Conservation (phyloP, 2,329 filamentous ascomycete genomes). For the Aspergillus phoenicis region DNA sequence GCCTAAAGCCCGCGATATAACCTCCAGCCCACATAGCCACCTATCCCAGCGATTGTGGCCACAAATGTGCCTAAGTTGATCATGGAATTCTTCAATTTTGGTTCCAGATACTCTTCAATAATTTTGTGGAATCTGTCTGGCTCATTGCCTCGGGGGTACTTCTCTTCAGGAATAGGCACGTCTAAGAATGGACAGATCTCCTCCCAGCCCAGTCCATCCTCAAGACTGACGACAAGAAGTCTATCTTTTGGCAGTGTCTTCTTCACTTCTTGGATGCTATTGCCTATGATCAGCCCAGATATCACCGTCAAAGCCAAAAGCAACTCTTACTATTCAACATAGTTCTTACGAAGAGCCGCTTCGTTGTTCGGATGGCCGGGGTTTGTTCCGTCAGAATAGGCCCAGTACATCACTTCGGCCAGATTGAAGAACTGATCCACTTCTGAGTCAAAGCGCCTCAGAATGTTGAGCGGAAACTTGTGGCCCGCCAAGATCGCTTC, state of each 20-base stretch:
- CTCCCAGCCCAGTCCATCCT: slow-evolving; percentile 28
- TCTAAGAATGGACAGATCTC: slow-evolving; percentile 28
- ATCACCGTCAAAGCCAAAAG: background rate
- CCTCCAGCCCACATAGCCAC: slow-evolving; percentile 16
- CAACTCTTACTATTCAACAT: slow-evolving; percentile 26
- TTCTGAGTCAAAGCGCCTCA: slow-evolving; percentile 24
- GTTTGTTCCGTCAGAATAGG: slow-evolving; percentile 14
- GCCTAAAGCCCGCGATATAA: background rate
- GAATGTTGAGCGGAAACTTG: slow-evolving; percentile 23
- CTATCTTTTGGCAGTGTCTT: slow-evolving; percentile 24
- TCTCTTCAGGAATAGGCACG: slow-evolving; percentile 21
- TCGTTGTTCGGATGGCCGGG: slow-evolving; percentile 21
- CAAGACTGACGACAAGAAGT: slow-evolving; percentile 22
- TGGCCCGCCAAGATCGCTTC: slow-evolving; percentile 3
- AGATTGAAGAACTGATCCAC: slow-evolving; percentile 20
- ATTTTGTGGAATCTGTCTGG: slow-evolving; percentile 23
- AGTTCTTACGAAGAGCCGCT: slow-evolving; percentile 17
- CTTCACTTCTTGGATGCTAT: slow-evolving; percentile 25
- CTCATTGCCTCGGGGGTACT: slow-evolving; percentile 26
- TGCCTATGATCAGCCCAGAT: background rate
- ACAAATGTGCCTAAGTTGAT: slow-evolving; percentile 18
- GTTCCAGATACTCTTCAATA: slow-evolving; percentile 16
- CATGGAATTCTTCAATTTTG: slow-evolving; percentile 16
- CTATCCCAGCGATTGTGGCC: slow-evolving; percentile 15
- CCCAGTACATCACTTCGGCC: slow-evolving; percentile 17